Evolutionary conservation across 208 protist species (phyloP).

Genomic region (Trypanosoma vivax): DNA sequence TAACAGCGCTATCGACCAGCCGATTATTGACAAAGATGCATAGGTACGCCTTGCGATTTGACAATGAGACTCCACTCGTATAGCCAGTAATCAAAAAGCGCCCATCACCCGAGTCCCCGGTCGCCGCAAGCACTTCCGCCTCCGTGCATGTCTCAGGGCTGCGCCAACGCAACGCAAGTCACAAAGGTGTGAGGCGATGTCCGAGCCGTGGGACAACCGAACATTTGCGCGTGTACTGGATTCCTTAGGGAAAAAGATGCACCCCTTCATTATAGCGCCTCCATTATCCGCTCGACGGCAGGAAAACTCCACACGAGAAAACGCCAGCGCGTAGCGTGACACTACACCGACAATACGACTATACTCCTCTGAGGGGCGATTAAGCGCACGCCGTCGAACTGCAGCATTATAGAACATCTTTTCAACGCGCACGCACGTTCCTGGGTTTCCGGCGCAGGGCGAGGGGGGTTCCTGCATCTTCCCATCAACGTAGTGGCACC

Average conservation of each 20-base stretch:
- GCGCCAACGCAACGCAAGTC: constrained; percentile 11
- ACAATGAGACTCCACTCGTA: constrained; percentile 61
- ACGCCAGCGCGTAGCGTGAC: constrained; percentile 79
- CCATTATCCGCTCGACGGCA: constrained; percentile 38
- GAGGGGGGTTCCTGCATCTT: constrained; percentile 88
- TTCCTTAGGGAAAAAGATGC: constrained; percentile 46
- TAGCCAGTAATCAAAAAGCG: constrained; percentile 68
- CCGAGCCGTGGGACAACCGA: constrained; percentile 46
- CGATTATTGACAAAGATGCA: constrained; percentile 87
- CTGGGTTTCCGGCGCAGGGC: constrained; percentile 68
- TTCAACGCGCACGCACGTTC: constrained; percentile 82
- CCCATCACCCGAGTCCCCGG: constrained; percentile 34
- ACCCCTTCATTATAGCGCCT: constrained; percentile 10
- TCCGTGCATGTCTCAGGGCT: constrained; percentile 16
- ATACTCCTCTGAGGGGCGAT: constrained; percentile 90
- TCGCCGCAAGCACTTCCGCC: constrained; percentile 16
- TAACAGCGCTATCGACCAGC: constrained; percentile 57
- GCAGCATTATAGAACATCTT: constrained; percentile 88
- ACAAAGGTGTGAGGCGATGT: constrained; percentile 45
- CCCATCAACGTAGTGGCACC: constrained; percentile 82
- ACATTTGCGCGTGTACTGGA: constrained; percentile 73
- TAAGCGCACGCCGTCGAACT: constrained; percentile 73
- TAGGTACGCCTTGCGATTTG: constrained; percentile 51
- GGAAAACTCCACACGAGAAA: constrained; percentile 67
- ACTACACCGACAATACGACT: constrained; percentile 86